phyloP scores from a whole-genome alignment of 768 basidiomycete species.

The Russula sp. region DNA sequence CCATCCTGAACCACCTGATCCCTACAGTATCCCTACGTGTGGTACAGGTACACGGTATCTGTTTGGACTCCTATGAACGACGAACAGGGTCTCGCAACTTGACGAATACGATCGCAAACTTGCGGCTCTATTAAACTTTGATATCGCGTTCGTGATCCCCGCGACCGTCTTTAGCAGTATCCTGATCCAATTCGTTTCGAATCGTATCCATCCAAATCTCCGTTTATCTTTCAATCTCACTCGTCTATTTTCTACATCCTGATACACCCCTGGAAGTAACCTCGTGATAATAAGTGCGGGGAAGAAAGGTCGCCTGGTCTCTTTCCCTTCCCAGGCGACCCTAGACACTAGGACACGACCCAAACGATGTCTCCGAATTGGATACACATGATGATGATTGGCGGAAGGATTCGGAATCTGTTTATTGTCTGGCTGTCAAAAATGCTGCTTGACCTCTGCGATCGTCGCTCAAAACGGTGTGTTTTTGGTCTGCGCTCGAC shows the following conservation, averaged over 20 bases:
- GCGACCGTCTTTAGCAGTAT: not conserved
- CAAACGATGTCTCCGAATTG: not conserved
- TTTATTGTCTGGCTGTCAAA: not conserved
- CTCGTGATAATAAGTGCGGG: not conserved
- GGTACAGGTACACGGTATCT: too few relatives aligned
- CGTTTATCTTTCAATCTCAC: slow-evolving; percentile 1
- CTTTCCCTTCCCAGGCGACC: too few relatives aligned
- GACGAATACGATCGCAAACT: not conserved
- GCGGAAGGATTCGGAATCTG: not conserved
- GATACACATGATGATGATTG: not conserved
- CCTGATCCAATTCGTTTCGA: not conserved
- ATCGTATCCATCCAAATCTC: slow-evolving; percentile 11
- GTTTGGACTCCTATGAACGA: too few relatives aligned
- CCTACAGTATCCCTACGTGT: too few relatives aligned
- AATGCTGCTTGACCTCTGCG: not conserved
- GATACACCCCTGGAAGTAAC: not conserved
- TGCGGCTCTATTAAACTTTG: not conserved
- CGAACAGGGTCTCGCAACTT: too few relatives aligned
- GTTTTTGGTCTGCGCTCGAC: not conserved
- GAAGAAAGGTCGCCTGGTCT: not conserved
- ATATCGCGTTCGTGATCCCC: not conserved
- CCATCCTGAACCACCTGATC: too few relatives aligned
- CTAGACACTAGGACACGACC: not conserved
- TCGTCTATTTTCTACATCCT: too few relatives aligned
- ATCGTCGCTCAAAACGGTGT: not conserved